Evolutionary conservation across 805 yeast genomes (phyloP), one percentile per base, ranked within the genome.

Genomic region (Komagataella ulmi): DNA sequence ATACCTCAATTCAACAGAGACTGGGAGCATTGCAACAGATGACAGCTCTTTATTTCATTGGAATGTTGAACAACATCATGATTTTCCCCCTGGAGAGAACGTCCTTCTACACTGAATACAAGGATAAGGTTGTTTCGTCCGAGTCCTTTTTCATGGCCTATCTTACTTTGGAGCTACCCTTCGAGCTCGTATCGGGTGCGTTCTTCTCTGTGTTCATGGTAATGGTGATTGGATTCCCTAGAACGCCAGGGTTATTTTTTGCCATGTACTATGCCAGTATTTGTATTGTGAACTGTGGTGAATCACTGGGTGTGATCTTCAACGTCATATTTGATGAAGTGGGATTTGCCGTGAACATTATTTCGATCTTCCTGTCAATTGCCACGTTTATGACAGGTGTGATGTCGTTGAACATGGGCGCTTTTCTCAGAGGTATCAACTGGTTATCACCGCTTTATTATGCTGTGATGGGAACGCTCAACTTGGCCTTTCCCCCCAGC

Each of bases 341-440:
- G 36, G 96, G 96, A 0, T 78, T 88, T 59, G 95, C 93, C 0
- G 81, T 86, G 17, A 86, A 85, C 61, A 66, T 85, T 3, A 79
- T 88, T 43, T 77, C 90, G 0, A 74, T 80, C 7, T 62, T 85
- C 24, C 67, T 85, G 50, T 78, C 88, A 2, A 67, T 87, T 49
- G 93, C 91, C 5, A 78, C 85, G 4, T 79, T 85, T 57, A 85
- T 88, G 93, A 85, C 88, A 1, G 97, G 96, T 3, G 69, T 89
- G 8, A 74, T 88, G 81, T 84, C 96, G 0, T 68, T 87, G 58
- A 72, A 81, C n/a, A 78, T 88, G 83, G 85, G 84, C 23, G 67
- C 66, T 1, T 80, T 88, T 49, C 72, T 88, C 60, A 72, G 73
- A 55, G 95, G 81, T 0, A 65, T 85, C 61, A 88, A 87, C 64